Evolutionary conservation across 257 asterid species (phyloP).

Genomic region (Solanum chmielewskii): DNA sequence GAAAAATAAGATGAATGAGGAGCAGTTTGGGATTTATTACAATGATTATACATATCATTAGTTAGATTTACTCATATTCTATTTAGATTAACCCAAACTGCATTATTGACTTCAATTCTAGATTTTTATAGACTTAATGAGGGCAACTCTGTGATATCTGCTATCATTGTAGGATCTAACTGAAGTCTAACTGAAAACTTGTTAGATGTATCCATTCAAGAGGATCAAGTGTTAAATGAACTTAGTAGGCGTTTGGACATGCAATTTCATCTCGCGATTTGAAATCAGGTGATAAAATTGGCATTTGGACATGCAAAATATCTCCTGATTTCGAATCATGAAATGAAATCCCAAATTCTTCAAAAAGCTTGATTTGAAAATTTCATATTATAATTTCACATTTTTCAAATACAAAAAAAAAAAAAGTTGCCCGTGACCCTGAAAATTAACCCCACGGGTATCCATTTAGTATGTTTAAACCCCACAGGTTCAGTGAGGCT

Average conservation of each 20-base stretch:
- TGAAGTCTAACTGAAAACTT: not conserved
- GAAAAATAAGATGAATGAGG: not conserved
- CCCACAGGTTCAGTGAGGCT: not conserved
- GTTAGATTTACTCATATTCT: not conserved
- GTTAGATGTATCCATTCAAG: not conserved
- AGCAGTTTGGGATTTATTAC: not conserved
- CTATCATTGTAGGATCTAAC: not conserved
- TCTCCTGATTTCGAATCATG: not conserved
- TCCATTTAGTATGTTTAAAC: not conserved
- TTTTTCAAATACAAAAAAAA: not conserved
- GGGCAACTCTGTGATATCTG: not conserved
- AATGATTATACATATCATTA: not conserved
- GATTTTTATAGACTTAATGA: not conserved
- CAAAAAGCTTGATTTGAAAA: not conserved
- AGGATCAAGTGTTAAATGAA: not conserved
- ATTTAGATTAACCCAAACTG: not conserved
- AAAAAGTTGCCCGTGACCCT: not conserved
- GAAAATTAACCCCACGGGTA: not conserved
- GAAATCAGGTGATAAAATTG: not conserved
- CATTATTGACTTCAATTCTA: not conserved
- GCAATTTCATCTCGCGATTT: not conserved
- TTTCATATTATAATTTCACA: not conserved
- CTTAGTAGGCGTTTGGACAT: not conserved
- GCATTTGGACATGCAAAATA: not conserved
- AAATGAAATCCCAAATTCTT: not conserved